phyloP scores from a whole-genome alignment of 169 alveolate genomes.

The Plasmodium ovale region DNA sequence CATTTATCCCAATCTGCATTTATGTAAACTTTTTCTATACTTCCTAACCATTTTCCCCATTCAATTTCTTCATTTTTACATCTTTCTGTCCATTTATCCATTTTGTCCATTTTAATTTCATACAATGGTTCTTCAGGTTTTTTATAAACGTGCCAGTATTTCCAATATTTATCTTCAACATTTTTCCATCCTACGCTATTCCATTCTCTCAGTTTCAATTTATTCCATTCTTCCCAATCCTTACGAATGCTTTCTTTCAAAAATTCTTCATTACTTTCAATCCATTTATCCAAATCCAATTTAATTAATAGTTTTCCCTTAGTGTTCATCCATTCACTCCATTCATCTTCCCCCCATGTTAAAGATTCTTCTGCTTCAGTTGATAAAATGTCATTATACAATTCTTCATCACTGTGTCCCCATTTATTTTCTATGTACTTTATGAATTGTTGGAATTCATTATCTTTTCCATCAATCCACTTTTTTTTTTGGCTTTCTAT shows the following conservation, averaged over 20 bases:
- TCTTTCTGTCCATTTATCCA: conserved; percentile 23
- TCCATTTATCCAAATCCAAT: conserved; percentile 9
- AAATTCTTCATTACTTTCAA: not conserved
- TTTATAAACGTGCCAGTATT: too few relatives aligned
- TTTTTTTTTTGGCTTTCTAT: conserved; percentile 17
- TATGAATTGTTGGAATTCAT: conserved; percentile 18
- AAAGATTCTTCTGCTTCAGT: not conserved
- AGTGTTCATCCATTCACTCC: conserved; percentile 28
- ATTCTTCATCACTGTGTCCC: not conserved
- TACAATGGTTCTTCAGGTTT: too few relatives aligned
- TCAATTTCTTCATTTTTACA: conserved; percentile 11
- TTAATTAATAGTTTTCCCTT: conserved; percentile 3
- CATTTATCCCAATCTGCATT: conserved; percentile 17
- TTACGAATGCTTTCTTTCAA: not conserved
- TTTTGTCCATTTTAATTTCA: not conserved
- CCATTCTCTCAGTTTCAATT: conserved; percentile 19
- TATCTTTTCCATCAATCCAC: conserved; percentile 16
- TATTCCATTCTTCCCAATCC: conserved; percentile 30
- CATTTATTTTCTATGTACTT: conserved; percentile 17
- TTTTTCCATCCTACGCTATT: conserved; percentile 12
- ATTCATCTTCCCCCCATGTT: conserved; percentile 10
- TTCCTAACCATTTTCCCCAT: conserved; percentile 34
- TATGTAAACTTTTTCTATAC: conserved; percentile 8
- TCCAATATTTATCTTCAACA: conserved; percentile 17
- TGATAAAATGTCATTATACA: not conserved